phyloP scores from a whole-genome alignment of 2,329 filamentous ascomycete genomes.

The Gremmenia infestans region DNA sequence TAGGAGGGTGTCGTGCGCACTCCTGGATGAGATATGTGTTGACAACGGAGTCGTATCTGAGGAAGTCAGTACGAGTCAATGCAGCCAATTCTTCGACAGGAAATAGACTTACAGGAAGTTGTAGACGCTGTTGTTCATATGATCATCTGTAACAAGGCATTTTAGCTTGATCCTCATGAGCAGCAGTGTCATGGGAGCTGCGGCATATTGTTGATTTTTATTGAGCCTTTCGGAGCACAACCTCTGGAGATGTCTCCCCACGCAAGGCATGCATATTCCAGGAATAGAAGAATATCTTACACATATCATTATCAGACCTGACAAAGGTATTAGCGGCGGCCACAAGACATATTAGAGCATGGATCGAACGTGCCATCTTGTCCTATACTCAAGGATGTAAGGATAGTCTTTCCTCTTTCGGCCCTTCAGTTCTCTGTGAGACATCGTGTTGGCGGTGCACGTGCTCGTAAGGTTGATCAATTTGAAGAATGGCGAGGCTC shows the following conservation, averaged over 20 bases:
- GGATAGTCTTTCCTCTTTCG: slow-evolving; percentile 68
- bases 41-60: slow-evolving; percentile 79
- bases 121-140: slow-evolving; percentile 89
- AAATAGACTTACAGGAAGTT: slow-evolving; percentile 59
- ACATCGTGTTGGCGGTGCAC: slow-evolving; percentile 13
- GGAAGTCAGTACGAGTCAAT: background rate
- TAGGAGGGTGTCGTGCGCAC: slow-evolving; percentile 67
- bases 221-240: too few species aligned
- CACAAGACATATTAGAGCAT: background rate
- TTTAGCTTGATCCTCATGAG: too few species aligned
- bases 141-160: slow-evolving; percentile 37
- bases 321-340: background rate
- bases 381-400: slow-evolving; percentile 76
- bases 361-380: slow-evolving; percentile 61
- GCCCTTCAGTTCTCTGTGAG: slow-evolving; percentile 47
- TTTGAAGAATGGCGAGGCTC: too few species aligned
- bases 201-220: too few species aligned
- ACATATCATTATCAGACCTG: slow-evolving; percentile 94
- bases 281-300: too few species aligned
- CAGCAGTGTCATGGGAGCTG: too few species aligned
- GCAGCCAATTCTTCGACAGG: background rate
- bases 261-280: too few species aligned
- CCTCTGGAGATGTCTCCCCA: too few species aligned
- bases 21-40: slow-evolving; percentile 82
- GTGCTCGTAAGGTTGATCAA: background rate